These are phyloP conservation scores for Acacia confusa DNA, from an alignment of 306 rosid genomes.

Conservation along the genomic window DNA sequence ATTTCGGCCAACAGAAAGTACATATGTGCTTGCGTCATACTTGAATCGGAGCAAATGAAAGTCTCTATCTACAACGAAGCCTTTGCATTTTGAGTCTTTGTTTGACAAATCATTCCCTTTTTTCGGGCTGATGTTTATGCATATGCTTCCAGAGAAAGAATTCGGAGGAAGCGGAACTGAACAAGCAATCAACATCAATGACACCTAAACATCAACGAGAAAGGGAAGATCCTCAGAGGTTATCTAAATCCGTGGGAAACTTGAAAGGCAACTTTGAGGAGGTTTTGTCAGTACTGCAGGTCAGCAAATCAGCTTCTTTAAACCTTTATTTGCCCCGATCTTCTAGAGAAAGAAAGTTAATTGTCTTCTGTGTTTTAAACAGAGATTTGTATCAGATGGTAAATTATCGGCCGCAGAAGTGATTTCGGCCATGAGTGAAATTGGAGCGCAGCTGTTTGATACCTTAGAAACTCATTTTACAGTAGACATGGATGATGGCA, in stretches of 20 bases:
- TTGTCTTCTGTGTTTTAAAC: conserved; percentile 33
- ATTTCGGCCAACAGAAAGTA: neutral
- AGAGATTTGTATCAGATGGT: conserved; percentile 53
- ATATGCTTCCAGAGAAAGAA: conserved; percentile 57
- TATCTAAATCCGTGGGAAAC: conserved; percentile 52
- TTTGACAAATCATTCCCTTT: conserved; percentile 6
- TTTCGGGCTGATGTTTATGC: conserved; percentile 29
- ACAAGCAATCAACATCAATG: conserved; percentile 44
- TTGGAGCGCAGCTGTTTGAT: conserved; percentile 58
- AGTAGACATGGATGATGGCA: conserved; percentile 37
- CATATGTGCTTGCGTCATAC: conserved; percentile 5
- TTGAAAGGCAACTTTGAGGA: conserved; percentile 67
- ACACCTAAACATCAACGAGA: conserved; percentile 55
- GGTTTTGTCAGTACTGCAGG: conserved; percentile 66
- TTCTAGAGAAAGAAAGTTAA: conserved; percentile 21
- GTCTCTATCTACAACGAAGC: conserved; percentile 7
- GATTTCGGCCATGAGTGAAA: conserved; percentile 66
- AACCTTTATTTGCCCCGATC: conserved; percentile 18
- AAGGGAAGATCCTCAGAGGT: conserved; percentile 54
- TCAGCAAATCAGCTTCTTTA: conserved; percentile 32
- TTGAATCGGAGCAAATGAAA: neutral
- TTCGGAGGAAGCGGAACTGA: conserved; percentile 50
- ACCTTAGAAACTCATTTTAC: conserved; percentile 61
- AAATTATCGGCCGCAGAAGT: conserved; percentile 50
- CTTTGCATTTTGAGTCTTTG: conserved; percentile 4